These are phyloP conservation scores for Rhizoclosmatium globosum DNA, from an alignment of 192 early-diverging fungal species.

Conservation along the genomic window DNA sequence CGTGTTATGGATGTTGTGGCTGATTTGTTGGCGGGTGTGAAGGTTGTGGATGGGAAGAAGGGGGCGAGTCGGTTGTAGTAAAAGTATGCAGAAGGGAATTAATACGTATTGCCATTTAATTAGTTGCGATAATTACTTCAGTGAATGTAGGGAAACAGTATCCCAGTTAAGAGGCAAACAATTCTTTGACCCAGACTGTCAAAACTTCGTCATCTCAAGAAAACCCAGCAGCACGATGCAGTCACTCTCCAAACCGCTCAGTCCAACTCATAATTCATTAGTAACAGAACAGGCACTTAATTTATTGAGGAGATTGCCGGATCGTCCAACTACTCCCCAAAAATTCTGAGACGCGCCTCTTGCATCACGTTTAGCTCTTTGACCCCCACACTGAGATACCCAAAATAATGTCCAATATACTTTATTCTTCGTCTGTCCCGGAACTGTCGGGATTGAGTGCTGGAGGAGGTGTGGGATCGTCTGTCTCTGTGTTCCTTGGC, in stretches of 20 bases:
- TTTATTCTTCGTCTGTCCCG: neutral
- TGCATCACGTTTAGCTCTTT: neutral
- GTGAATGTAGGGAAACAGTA: no score
- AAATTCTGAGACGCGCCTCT: neutral
- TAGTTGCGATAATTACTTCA: no score
- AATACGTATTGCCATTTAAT: no score
- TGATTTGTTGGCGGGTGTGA: neutral
- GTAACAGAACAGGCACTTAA: no score
- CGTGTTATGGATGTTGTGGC: constrained; percentile 17
- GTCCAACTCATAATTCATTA: no score
- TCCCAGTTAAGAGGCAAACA: no score
- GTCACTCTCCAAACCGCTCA: no score
- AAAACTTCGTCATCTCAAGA: no score
- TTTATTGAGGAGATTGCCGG: neutral
- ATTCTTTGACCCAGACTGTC: no score
- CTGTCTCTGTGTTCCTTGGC: neutral
- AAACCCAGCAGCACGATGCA: no score
- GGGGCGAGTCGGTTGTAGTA: no score
- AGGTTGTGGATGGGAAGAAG: neutral
- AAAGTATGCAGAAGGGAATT: no score
- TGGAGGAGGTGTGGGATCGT: neutral
- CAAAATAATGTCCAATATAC: neutral
- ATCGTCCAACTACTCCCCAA: neutral
- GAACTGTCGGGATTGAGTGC: neutral
- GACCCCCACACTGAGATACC: neutral